Base-by-base conservation (phyloP, 225 moss, liverwort and hornwort species). In the Takakia lepidozioides region DNA sequence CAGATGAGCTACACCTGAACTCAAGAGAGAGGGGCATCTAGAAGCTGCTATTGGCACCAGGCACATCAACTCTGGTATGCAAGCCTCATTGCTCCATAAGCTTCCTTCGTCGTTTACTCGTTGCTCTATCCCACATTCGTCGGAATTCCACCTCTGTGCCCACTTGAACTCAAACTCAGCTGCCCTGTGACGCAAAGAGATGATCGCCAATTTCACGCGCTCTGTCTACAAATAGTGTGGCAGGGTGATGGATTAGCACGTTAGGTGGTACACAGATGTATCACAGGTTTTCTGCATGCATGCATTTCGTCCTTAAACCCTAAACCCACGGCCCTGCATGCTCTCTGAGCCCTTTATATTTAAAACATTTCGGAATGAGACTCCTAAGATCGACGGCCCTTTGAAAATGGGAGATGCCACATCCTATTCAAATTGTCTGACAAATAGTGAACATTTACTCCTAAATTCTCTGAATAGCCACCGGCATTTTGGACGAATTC, bases 51-150 rank as follows among this genome's bases (percentile, higher is more conserved):
- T 70, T 40, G 98, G 98, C 59, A 98, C 58, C 27, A 98, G 73
- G 58, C 70, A 79, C 38, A 72, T 63, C 35, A 98, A 56, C 76
- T 98, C 98, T 47, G 69, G 54, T 64, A 98, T 66, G 73, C 78
- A 98, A 38, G 81, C 82, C 34, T 85, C 98, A n/a, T 87, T 98
- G 72, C 83, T 91, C 98, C 98, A 98, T 39, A 98, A 76, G 72
- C 87, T 91, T 59, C 83, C 87, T 62, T 83, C 85, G 16, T 69
- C 69, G 36, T 74, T 72, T 58, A 70, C 80, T 52, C 53, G 76
- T 58, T 54, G 59, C n/a, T 65, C 64, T 43, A 44, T 37, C 29
- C 29, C 66, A 20, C 40, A 65, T 43, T 71, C 71, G 52, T 59
- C 67, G 2, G 38, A 19, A 51, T 36, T 29, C 40, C 52, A 60